Evolutionary conservation across 176 grass and related monocot species (phyloP), one percentile per base, ranked within the genome.

Genomic region (Leersia perrieri): DNA sequence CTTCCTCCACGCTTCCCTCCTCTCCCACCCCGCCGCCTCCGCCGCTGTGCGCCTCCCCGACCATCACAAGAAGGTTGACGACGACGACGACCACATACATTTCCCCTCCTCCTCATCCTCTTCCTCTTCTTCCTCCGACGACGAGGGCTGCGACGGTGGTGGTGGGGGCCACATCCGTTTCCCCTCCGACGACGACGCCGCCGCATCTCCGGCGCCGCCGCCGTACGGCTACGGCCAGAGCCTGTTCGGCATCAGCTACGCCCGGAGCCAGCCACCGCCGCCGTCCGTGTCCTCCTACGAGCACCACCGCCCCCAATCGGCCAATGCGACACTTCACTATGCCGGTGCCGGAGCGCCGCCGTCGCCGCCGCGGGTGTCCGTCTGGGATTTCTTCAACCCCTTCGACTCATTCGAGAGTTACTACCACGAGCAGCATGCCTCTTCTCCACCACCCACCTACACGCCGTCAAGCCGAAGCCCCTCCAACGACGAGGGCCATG

Each of bases 371-470:
- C 79, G 49, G 33, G 76, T 72, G 44, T 83, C 94, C 3, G 45
- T 76, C 28, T 97, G 94, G 94, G 94, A 90, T 16, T 94, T 94
- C 47, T 38, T 94, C 1, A 87, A 94, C 63, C 94, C 87, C 1
- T 97, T 97, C 63, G 68, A 97, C 11, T 66, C 85, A 18, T 84
- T 87, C 3, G 75, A 92, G 29, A 85, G 31, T 63, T 94, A 88
- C 77, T 85, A 90, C 64, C 79, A 90, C 45, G 75, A 27, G 23
- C 71, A 82, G 5, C 60, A 73, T 28, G 67, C 67, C 0, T 39
- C 70, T 12, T 27, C 84, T 3, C 9, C 25, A 23, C 35, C 63
- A 33, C 26, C 63, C 1, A 55, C 47, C 11, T 49, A 85, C 67
- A 51, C 51, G 7, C 26, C 51, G 7, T 22, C 87, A 3, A 72